Conservation (phyloP, 257 asterid genomes). For the Solanum chmielewskii region DNA sequence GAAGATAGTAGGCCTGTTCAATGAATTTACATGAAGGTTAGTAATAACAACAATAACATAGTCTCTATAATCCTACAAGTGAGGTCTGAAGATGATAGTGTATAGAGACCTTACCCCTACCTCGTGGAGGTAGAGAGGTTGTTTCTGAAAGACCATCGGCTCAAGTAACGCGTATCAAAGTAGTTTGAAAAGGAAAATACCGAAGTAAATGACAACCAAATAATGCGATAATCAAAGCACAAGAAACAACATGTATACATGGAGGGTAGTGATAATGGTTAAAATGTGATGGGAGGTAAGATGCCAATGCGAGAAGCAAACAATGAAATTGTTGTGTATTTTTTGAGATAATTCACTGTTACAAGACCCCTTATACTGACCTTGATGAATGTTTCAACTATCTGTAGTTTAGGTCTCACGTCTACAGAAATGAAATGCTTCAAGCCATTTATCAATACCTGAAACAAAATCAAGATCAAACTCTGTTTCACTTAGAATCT, state of each 20-base stretch:
- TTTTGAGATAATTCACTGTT: background rate
- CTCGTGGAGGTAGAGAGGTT: background rate
- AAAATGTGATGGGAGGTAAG: background rate
- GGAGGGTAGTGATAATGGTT: background rate
- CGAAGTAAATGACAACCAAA: background rate
- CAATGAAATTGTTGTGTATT: background rate
- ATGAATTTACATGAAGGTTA: background rate
- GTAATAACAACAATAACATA: background rate
- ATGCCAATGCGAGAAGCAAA: background rate
- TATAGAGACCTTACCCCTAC: background rate
- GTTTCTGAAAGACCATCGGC: background rate
- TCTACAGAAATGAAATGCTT: slow-evolving; percentile 77
- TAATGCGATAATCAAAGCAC: background rate
- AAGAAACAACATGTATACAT: background rate
- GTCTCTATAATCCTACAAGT: background rate
- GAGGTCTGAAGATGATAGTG: background rate
- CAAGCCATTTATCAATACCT: slow-evolving; percentile 93
- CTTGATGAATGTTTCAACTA: slow-evolving; percentile 90
- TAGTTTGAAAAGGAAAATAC: background rate
- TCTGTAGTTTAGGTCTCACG: slow-evolving; percentile 79
- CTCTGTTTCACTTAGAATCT: background rate
- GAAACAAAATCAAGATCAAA: slow-evolving; percentile 2
- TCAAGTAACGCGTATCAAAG: background rate
- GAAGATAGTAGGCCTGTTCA: slow-evolving; percentile 92
- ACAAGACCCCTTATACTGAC: slow-evolving; percentile 11